A percentile compares a stretch with the other conserved stretches of the same genome.
These are phyloP conservation scores for Paraphaeosphaeria minitans DNA, from an alignment of 2,329 filamentous ascomycete species.

Conservation along the genomic window DNA sequence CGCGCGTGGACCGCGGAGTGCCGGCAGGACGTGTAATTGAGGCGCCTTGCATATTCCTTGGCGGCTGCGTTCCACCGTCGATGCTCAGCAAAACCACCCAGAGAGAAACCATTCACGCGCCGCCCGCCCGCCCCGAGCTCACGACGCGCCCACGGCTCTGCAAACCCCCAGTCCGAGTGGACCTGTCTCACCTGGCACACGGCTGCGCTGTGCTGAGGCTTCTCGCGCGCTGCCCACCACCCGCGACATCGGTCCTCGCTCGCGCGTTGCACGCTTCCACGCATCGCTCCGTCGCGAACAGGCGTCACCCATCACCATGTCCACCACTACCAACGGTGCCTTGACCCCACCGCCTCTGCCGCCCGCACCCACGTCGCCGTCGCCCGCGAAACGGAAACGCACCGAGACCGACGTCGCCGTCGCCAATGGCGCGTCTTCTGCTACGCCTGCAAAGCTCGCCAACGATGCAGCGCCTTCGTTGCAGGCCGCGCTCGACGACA, in stretches of 20 bases:
- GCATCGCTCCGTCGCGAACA: conserved; percentile 40
- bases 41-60: conserved; percentile 25
- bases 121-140: conserved; percentile 2
- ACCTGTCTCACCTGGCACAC: conserved; percentile 23
- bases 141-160: neutral
- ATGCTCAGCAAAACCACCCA: conserved; percentile 28
- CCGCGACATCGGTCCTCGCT: conserved; percentile 26
- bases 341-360: conserved; percentile 41
- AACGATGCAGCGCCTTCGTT: conserved; percentile 32
- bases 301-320: conserved; percentile 34
- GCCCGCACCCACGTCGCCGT: conserved; percentile 34
- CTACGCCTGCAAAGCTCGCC: conserved; percentile 22
- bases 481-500: conserved; percentile 45
- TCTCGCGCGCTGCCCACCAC: conserved; percentile 12
- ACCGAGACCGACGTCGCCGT: conserved; percentile 39
- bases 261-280: conserved; percentile 41
- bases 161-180: neutral
- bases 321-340: conserved; percentile 43
- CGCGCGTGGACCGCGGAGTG: neutral
- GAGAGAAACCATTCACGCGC: conserved; percentile 6
- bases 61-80: conserved; percentile 32
- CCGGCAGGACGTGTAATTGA: conserved; percentile 4
- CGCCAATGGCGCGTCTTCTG: conserved; percentile 36
- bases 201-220: conserved; percentile 18
- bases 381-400: conserved; percentile 53